Conservation (phyloP, 2,329 filamentous ascomycete species). For the Akanthomyces uredinophilus region DNA sequence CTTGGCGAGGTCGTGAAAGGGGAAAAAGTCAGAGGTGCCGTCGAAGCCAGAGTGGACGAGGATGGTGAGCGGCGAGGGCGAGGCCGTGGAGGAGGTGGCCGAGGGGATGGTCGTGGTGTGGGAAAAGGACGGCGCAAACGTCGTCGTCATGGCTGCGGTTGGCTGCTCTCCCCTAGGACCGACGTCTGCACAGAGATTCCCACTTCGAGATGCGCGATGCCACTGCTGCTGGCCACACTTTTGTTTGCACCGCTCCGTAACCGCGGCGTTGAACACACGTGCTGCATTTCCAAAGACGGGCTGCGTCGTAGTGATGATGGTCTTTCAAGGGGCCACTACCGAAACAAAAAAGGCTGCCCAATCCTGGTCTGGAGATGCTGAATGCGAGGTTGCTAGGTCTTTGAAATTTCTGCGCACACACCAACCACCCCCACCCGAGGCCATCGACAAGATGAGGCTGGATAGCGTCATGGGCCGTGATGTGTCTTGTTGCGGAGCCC, state of each 20-base stretch:
- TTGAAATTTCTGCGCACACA: background rate
- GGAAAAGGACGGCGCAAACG: constrained; percentile 7
- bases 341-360: too few species aligned
- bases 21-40: constrained; percentile 32
- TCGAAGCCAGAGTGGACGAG: constrained; percentile 26
- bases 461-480: background rate
- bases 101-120: background rate
- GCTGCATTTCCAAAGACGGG: constrained; percentile 8
- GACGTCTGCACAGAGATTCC: background rate
- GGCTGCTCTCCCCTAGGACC: constrained; percentile 18
- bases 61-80: constrained; percentile 22
- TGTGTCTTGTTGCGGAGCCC: constrained; percentile 4
- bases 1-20: constrained; percentile 31
- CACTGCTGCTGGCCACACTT: background rate
- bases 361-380: too few species aligned
- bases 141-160: constrained; percentile 14
- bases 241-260: background rate
- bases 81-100: background rate
- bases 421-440: background rate
- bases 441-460: background rate
- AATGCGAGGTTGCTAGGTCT: too few species aligned
- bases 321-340: too few species aligned
- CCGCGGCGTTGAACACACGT: background rate
- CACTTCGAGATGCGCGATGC: background rate
- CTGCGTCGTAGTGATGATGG: too few species aligned